These are phyloP conservation scores for Parmales sp. DNA, from an alignment of 108 stramenopile species.

Conservation along the genomic window DNA sequence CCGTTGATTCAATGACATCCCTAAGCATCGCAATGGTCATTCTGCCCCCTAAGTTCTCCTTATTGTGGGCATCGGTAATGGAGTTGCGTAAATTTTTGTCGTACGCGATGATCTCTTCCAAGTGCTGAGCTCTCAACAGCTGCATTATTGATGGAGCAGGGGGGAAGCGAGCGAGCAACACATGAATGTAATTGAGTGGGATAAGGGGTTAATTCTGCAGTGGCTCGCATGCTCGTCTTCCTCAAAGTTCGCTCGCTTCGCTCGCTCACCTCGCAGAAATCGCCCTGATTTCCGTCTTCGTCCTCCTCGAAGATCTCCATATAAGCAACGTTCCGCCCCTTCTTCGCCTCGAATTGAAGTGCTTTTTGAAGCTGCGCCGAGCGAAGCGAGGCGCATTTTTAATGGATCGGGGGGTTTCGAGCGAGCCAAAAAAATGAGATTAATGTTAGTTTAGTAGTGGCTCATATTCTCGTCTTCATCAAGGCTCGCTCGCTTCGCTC, in stretches of 20 bases:
- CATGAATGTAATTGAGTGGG: too few relatives aligned
- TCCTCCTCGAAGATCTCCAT: slow-evolving; percentile 5
- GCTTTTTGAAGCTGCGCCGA: slow-evolving; percentile 11
- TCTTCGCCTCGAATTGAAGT: slow-evolving; percentile 1
- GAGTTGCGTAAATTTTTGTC: background rate
- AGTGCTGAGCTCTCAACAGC: slow-evolving; percentile 9
- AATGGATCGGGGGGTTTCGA: too few relatives aligned
- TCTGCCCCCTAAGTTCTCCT: background rate
- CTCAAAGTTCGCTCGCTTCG: too few relatives aligned
- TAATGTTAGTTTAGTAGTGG: too few relatives aligned
- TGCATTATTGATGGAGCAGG: too few relatives aligned
- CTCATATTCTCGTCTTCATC: too few relatives aligned
- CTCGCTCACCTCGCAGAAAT: slow-evolving; percentile 14
- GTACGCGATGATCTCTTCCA: slow-evolving; percentile 11
- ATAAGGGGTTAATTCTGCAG: too few relatives aligned
- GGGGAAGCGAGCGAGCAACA: too few relatives aligned
- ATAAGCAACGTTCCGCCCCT: background rate
- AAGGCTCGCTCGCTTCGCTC: too few relatives aligned
- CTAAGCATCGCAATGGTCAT: background rate
- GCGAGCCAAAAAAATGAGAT: too few relatives aligned
- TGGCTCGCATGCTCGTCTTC: too few relatives aligned
- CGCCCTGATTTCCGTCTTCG: slow-evolving; percentile 11
- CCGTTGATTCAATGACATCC: background rate
- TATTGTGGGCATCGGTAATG: background rate
- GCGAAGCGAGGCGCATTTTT: too few relatives aligned